Conservation (phyloP, 768 basidiomycete species). For the Suillus paluster region DNA sequence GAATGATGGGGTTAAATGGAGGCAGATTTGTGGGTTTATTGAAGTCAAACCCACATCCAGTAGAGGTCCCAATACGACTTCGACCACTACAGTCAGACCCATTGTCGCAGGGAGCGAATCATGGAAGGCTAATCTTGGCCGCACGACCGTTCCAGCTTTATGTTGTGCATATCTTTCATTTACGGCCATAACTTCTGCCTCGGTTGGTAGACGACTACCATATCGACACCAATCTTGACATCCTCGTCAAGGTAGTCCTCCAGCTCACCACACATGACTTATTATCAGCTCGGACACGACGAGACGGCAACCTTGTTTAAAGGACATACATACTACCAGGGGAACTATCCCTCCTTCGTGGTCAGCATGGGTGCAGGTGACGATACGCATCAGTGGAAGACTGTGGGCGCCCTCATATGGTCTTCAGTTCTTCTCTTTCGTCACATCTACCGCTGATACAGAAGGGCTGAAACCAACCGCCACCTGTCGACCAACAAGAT, state of each 20-base stretch:
- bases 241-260: conserved; percentile 29
- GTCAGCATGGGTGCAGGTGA: background rate
- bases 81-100: background rate
- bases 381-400: background rate
- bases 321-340: background rate
- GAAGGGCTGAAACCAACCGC: no score
- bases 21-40: background rate
- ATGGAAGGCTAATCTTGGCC: conserved; percentile 33
- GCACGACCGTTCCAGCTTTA: conserved; percentile 35
- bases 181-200: conserved; percentile 34
- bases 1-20: background rate
- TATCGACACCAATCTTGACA: conserved; percentile 23
- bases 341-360: background rate
- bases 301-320: background rate
- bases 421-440: conserved; percentile 6
- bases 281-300: background rate
- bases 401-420: background rate
- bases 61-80: background rate
- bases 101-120: conserved; percentile 29
- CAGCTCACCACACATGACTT: background rate
- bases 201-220: conserved; percentile 33
- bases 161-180: conserved; percentile 32
- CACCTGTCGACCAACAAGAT: conserved; percentile 56
- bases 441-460: no score
- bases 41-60: background rate